These are phyloP conservation scores for Aaosphaeria arxii DNA, from an alignment of 2,329 filamentous ascomycete species.

Conservation along the genomic window DNA sequence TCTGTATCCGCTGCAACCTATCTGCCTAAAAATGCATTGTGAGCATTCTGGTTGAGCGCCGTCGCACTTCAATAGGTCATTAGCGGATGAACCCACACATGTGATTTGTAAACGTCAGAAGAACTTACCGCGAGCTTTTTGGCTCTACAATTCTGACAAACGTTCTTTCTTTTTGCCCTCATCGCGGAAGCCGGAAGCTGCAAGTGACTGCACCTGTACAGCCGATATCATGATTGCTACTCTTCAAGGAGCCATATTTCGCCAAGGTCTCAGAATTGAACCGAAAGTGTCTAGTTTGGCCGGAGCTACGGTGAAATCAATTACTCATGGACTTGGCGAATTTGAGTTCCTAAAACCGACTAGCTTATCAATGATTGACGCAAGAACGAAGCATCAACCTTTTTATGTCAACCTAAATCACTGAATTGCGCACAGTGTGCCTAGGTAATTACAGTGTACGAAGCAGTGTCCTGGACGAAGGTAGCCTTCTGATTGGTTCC, in stretches of 20 bases:
- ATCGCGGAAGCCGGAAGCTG: not conserved
- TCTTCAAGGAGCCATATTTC: slow-evolving; percentile 3
- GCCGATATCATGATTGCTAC: not conserved
- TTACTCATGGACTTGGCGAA: not conserved
- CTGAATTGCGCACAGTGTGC: too few relatives aligned
- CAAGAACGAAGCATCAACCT: too few relatives aligned
- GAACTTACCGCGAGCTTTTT: slow-evolving; percentile 3
- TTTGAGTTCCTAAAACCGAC: not conserved
- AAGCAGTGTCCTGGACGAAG: too few relatives aligned
- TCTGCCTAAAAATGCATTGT: slow-evolving; percentile 2
- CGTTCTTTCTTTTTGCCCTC: slow-evolving; percentile 4
- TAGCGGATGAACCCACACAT: slow-evolving; percentile 1
- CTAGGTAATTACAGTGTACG: too few relatives aligned
- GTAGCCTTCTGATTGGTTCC: too few relatives aligned
- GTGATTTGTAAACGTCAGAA: not conserved
- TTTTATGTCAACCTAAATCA: too few relatives aligned
- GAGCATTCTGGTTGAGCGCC: slow-evolving; percentile 5
- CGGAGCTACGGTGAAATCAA: not conserved
- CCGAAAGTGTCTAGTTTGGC: not conserved
- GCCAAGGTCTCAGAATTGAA: slow-evolving; percentile 1
- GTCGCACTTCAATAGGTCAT: slow-evolving; percentile 1
- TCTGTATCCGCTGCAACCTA: slow-evolving; percentile 1
- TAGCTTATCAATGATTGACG: not conserved
- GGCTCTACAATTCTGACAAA: slow-evolving; percentile 4
- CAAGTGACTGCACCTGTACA: not conserved